These are phyloP conservation scores for Pisolithus tinctorius DNA, from an alignment of 768 basidiomycete species.

Conservation along the genomic window DNA sequence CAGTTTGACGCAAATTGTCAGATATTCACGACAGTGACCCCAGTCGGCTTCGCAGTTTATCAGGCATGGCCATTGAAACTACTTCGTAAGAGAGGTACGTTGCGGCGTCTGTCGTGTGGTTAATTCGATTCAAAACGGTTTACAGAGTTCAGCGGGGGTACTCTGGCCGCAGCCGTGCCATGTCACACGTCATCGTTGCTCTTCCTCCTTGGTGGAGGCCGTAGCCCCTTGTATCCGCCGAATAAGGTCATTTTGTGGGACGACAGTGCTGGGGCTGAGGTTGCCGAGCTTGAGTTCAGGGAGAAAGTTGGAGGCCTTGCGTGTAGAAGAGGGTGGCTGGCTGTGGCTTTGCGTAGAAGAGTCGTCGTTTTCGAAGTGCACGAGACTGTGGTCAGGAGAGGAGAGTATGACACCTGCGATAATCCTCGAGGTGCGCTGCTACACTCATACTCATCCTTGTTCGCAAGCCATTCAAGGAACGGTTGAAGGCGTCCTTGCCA, in stretches of 20 bases:
- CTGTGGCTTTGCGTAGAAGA: slow-evolving; percentile 70
- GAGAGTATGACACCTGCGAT: slow-evolving; percentile 83
- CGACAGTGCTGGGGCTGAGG: slow-evolving; percentile 66
- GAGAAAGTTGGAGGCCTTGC: slow-evolving; percentile 76
- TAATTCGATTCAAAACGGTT: slow-evolving; percentile 12
- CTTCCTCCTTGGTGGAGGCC: slow-evolving; percentile 82
- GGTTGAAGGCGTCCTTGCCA: slow-evolving; percentile 64
- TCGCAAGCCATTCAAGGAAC: slow-evolving; percentile 3
- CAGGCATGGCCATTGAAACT: slow-evolving; percentile 68
- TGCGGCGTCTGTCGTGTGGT: not conserved
- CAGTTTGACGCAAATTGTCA: slow-evolving; percentile 74
- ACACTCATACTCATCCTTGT: not conserved
- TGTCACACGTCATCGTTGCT: slow-evolving; percentile 77
- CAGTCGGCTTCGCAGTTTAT: slow-evolving; percentile 80
- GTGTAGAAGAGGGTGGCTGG: slow-evolving; percentile 79
- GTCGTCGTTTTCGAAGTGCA: slow-evolving; percentile 75
- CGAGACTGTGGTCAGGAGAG: slow-evolving; percentile 53
- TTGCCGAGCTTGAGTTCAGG: slow-evolving; percentile 85
- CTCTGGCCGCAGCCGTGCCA: slow-evolving; percentile 69
- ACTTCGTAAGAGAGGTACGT: slow-evolving; percentile 73
- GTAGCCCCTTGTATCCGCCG: slow-evolving; percentile 82
- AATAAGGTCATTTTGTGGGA: slow-evolving; percentile 93
- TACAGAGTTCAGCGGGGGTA: slow-evolving; percentile 72
- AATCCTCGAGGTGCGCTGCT: slow-evolving; percentile 64
- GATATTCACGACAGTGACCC: slow-evolving; percentile 76